phyloP scores from a whole-genome alignment of 2,329 filamentous ascomycete genomes.

The Fusarium fracticaudum region DNA sequence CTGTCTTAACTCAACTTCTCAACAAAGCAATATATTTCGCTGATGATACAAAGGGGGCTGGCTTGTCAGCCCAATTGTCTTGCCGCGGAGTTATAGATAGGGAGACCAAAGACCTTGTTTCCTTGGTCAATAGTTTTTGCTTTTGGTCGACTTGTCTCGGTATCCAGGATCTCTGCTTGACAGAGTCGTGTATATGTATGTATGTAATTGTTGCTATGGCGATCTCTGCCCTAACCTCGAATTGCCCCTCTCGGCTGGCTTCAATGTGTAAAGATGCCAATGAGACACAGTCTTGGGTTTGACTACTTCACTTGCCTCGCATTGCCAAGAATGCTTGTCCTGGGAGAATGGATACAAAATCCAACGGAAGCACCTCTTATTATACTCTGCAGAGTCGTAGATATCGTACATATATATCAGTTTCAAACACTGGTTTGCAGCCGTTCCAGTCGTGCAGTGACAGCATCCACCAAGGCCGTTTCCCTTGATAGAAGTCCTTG shows the following conservation, averaged over 20 bases:
- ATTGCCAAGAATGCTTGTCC: background rate
- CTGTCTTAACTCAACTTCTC: background rate
- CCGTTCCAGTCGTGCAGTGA: constrained; percentile 69
- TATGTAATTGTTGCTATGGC: background rate
- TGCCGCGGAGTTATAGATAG: background rate
- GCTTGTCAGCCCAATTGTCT: background rate
- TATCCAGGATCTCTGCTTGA: background rate
- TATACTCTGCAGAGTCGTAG: constrained; percentile 18
- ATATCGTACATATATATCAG: constrained; percentile 40
- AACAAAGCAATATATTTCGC: constrained; percentile 21
- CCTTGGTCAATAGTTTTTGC: background rate
- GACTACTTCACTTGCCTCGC: background rate
- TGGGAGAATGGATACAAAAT: background rate
- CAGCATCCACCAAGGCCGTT: constrained; percentile 73
- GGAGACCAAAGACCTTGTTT: background rate
- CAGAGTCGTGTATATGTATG: background rate
- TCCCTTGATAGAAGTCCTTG: constrained; percentile 72
- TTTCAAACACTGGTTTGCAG: constrained; percentile 51
- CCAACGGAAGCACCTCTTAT: constrained; percentile 19
- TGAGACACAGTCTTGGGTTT: background rate
- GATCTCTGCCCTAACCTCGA: constrained; percentile 12
- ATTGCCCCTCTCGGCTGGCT: background rate
- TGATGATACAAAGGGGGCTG: background rate
- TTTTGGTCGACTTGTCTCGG: background rate
- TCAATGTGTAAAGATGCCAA: background rate